A percentile compares a stretch with the other conserved stretches of the same genome.
These are phyloP conservation scores for Toxicodendron radicans DNA, from an alignment of 345 rosid species.

Conservation along the genomic window DNA sequence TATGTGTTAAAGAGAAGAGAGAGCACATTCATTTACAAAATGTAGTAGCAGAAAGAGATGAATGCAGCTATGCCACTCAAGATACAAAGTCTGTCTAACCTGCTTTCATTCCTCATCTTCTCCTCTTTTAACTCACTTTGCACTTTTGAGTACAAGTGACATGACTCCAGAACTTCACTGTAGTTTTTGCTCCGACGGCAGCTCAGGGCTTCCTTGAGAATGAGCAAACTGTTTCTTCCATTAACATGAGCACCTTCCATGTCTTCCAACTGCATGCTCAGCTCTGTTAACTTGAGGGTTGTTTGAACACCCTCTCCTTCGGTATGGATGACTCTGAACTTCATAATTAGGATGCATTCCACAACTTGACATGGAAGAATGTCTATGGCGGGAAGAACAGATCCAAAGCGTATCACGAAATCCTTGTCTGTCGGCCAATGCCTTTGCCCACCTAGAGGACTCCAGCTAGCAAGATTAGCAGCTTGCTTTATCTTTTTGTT, in stretches of 20 bases:
- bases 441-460: constrained; percentile 77
- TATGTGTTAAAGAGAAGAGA: neutral
- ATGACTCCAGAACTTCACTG: constrained; percentile 70
- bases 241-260: constrained; percentile 80
- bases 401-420: constrained; percentile 70
- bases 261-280: constrained; percentile 82
- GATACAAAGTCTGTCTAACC: constrained; percentile 64
- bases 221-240: constrained; percentile 66
- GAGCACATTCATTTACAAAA: constrained; percentile 38
- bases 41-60: constrained; percentile 56
- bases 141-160: constrained; percentile 63
- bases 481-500: constrained; percentile 64
- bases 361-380: constrained; percentile 67
- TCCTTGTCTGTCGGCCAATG: constrained; percentile 86
- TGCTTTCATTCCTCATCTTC: constrained; percentile 69
- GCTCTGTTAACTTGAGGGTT: constrained; percentile 59
- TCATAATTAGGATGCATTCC: constrained; percentile 69
- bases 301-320: constrained; percentile 51
- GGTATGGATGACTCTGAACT: constrained; percentile 50
- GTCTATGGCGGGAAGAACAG: constrained; percentile 73
- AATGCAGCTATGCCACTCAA: constrained; percentile 65
- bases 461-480: constrained; percentile 77
- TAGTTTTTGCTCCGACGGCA: constrained; percentile 67
- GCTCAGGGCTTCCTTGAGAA: constrained; percentile 67
- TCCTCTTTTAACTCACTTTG: constrained; percentile 67